A percentile compares a stretch with the other conserved stretches of the same genome.
phyloP scores from a whole-genome alignment of 2,329 filamentous ascomycete genomes.

The Pestalotiopsis sp. region DNA sequence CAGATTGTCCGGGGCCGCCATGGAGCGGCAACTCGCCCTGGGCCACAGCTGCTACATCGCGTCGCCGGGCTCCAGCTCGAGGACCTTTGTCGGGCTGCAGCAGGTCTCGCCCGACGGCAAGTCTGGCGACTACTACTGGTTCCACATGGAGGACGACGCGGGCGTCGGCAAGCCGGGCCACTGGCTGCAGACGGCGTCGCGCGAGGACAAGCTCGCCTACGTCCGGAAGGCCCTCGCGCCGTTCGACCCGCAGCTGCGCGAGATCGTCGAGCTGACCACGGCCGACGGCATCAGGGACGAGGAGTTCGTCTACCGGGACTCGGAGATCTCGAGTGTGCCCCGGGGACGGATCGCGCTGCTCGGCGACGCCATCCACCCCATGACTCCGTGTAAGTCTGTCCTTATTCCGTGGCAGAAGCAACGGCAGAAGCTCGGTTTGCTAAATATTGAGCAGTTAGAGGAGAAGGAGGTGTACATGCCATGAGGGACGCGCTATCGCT shows the following conservation, averaged over 20 bases:
- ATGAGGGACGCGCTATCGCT: slow-evolving; percentile 37
- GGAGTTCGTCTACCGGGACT: slow-evolving; percentile 15
- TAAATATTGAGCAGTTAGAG: slow-evolving; percentile 33
- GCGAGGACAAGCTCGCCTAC: slow-evolving; percentile 52
- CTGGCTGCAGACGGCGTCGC: slow-evolving; percentile 64
- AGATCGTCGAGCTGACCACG: slow-evolving; percentile 19
- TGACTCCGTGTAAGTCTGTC: slow-evolving; percentile 41
- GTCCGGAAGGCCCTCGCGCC: slow-evolving; percentile 13
- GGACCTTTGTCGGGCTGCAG: slow-evolving; percentile 27
- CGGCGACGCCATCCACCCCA: slow-evolving; percentile 48
- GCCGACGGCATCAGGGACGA: slow-evolving; percentile 12
- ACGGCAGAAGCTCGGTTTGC: not conserved
- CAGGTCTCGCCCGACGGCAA: slow-evolving; percentile 17
- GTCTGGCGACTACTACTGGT: slow-evolving; percentile 30
- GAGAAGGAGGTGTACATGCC: slow-evolving; percentile 47
- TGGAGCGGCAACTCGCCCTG: slow-evolving; percentile 26
- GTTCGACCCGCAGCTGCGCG: slow-evolving; percentile 20
- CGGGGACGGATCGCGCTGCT: slow-evolving; percentile 37
- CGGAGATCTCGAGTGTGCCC: slow-evolving; percentile 20
- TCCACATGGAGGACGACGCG: slow-evolving; percentile 20
- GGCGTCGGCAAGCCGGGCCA: slow-evolving; percentile 72
- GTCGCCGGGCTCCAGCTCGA: not conserved
- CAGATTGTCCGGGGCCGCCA: slow-evolving; percentile 20
- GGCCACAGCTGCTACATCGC: slow-evolving; percentile 24
- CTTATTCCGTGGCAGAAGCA: not conserved